A percentile compares a stretch with the other conserved stretches of the same genome.
Conservation (phyloP, 2,329 filamentous ascomycete species). For the Colletotrichum sp. region DNA sequence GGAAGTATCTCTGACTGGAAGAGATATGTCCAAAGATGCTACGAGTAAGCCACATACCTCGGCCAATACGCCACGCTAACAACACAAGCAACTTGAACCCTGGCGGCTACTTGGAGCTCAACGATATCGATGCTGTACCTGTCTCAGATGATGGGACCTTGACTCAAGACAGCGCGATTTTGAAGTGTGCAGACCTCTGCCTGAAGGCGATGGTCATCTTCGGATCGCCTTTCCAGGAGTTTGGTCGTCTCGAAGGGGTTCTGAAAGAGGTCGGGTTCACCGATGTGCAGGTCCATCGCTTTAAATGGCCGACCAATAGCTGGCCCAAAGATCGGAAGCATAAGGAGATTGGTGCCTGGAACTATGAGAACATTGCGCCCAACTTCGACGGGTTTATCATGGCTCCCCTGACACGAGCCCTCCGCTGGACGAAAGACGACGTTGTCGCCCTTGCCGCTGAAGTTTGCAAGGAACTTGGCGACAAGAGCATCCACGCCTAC, state of each 20-base stretch:
- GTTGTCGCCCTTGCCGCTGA: background rate
- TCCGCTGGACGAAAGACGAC: background rate
- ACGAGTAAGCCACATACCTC: background rate
- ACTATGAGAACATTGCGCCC: background rate
- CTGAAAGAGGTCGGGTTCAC: background rate
- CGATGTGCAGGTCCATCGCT: background rate
- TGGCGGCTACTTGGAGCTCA: background rate
- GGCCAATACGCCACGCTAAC: background rate
- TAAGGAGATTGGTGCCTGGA: background rate
- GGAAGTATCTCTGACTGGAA: background rate
- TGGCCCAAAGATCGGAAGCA: background rate
- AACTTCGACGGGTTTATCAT: background rate
- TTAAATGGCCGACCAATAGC: background rate
- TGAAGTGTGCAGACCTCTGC: background rate
- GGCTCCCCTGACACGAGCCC: background rate
- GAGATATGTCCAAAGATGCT: background rate
- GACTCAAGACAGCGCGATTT: background rate
- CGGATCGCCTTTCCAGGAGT: background rate
- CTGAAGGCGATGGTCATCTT: background rate
- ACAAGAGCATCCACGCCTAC: background rate
- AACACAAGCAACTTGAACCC: background rate
- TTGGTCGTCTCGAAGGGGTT: background rate
- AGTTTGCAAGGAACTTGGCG: background rate
- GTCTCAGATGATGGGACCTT: background rate
- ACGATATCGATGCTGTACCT: background rate